A percentile compares a stretch with the other conserved stretches of the same genome.
phyloP scores from a whole-genome alignment of 495 filamentous ascomycete species.

The Xylaria flabelliformis region DNA sequence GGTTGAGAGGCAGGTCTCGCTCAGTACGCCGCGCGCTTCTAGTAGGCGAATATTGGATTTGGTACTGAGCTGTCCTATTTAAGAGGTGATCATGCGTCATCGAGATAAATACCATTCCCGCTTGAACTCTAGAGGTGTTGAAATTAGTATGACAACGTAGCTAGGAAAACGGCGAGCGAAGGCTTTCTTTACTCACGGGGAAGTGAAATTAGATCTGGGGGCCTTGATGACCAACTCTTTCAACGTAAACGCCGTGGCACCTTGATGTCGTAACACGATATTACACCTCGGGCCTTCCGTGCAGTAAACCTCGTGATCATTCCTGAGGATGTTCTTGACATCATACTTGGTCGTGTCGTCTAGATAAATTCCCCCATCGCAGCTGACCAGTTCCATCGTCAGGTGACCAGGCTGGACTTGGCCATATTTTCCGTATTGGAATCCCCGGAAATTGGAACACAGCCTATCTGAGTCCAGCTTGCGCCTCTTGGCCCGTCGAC shows the following conservation, averaged over 20 bases:
- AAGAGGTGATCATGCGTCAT: conserved; percentile 82
- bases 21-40: conserved; percentile 35
- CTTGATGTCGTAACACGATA: conserved; percentile 79
- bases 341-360: conserved; percentile 66
- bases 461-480: conserved; percentile 72
- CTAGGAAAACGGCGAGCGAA: background rate
- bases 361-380: conserved; percentile 81
- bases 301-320: conserved; percentile 86
- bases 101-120: conserved; percentile 91
- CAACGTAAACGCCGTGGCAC: conserved; percentile 76
- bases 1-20: conserved; percentile 38
- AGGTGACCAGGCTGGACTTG: conserved; percentile 81
- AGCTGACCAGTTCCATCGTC: conserved; percentile 85
- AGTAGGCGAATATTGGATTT: conserved; percentile 67
- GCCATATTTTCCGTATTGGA: conserved; percentile 81
- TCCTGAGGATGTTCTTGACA: conserved; percentile 80
- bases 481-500: conserved; percentile 69
- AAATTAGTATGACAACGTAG: conserved; percentile 1
- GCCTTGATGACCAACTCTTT: conserved; percentile 89
- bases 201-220: conserved; percentile 78
- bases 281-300: conserved; percentile 85
- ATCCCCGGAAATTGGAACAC: conserved; percentile 58
- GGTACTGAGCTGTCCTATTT: conserved; percentile 73
- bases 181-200: conserved; percentile 69
- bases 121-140: conserved; percentile 70